phyloP scores from a whole-genome alignment of 2,329 filamentous ascomycete genomes.

The Pseudogymnoascus sp. region DNA sequence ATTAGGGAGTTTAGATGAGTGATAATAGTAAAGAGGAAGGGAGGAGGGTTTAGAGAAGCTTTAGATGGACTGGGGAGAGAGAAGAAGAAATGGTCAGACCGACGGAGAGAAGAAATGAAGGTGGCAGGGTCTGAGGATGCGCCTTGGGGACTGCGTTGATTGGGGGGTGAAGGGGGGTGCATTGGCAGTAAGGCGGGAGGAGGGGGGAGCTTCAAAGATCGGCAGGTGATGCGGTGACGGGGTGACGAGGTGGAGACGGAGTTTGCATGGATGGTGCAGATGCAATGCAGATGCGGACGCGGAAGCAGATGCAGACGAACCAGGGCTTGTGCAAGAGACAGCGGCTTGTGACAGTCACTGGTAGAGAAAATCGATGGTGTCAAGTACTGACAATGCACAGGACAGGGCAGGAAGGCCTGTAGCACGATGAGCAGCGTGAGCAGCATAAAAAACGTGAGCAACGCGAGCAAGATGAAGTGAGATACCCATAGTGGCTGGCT shows the following conservation, averaged over 20 bases:
- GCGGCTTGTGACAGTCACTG: not conserved
- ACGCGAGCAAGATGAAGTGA: not conserved
- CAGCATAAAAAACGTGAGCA: not conserved
- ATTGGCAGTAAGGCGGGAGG: not conserved
- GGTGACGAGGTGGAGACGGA: not conserved
- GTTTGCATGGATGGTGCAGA: not conserved
- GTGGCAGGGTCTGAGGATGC: not conserved
- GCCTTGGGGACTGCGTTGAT: not conserved
- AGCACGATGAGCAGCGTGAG: not conserved
- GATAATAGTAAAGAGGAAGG: not conserved
- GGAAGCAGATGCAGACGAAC: not conserved
- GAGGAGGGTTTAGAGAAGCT: not conserved
- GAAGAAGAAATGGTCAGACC: not conserved
- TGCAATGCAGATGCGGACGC: not conserved
- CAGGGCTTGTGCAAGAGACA: not conserved
- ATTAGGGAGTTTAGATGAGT: not conserved
- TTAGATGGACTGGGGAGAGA: not conserved
- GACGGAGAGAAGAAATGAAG: not conserved
- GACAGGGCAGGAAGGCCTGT: not conserved
- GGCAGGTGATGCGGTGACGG: not conserved
- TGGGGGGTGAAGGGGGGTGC: not conserved
- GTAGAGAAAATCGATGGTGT: not conserved
- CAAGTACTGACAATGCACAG: not conserved
- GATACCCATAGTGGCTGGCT: not conserved
- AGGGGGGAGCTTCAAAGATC: slow-evolving; percentile 1